phyloP scores from a whole-genome alignment of 1,284 basidiomycete species.

The Leccinum proximum region DNA sequence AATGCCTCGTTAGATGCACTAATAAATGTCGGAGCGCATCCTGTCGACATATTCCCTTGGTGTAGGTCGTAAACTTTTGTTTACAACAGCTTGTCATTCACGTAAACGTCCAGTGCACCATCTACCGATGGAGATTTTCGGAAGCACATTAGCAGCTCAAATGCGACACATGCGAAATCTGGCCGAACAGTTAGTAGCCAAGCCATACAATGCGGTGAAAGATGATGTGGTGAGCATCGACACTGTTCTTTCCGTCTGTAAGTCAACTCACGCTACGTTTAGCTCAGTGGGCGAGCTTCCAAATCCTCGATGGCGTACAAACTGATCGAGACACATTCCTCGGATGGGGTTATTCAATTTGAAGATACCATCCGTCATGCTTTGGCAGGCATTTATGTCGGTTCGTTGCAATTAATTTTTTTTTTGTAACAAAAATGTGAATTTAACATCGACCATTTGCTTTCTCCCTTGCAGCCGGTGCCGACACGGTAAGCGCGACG shows the following conservation, averaged over 20 bases:
- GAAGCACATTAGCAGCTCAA: no score
- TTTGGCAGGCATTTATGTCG: constrained; percentile 6
- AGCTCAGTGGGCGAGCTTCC: no score
- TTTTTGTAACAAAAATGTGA: neutral
- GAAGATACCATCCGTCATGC: constrained; percentile 8
- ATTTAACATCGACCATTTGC: neutral
- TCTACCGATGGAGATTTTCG: constrained; percentile 6
- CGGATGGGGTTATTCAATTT: neutral
- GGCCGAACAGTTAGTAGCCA: no score
- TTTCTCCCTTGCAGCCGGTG: constrained; percentile 3
- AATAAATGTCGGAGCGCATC: constrained; percentile 7
- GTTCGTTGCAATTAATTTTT: neutral
- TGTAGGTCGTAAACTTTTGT: neutral
- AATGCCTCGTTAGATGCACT: constrained; percentile 7
- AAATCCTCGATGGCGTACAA: no score
- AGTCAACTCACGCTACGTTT: no score
- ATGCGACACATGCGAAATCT: no score
- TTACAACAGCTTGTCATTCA: neutral
- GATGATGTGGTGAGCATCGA: no score
- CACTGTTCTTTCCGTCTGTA: no score
- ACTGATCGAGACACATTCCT: no score
- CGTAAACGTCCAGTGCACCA: constrained; percentile 1
- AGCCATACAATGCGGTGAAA: no score
- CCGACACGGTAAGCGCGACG: constrained; percentile 4
- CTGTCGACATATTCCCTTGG: constrained; percentile 11